These are phyloP conservation scores for Lasiodiplodia citricola DNA, from an alignment of 2,329 filamentous ascomycete genomes.

Conservation along the genomic window DNA sequence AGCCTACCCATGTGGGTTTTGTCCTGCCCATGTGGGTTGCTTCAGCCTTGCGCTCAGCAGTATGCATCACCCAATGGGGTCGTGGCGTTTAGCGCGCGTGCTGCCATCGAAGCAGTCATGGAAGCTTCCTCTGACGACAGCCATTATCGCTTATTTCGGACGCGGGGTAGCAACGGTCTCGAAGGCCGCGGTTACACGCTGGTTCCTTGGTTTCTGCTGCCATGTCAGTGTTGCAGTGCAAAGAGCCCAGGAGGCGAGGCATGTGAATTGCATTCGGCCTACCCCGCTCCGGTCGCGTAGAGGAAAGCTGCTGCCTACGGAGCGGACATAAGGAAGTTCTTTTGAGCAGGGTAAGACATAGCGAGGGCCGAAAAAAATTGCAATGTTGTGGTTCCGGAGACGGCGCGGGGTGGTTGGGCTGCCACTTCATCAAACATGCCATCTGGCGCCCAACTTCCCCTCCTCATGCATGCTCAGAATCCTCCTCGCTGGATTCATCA, in stretches of 20 bases:
- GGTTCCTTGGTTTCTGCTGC: constrained; percentile 4
- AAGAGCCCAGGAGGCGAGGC: background rate
- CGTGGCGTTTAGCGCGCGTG: background rate
- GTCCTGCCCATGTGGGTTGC: background rate
- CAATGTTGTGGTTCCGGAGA: background rate
- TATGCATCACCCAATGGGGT: background rate
- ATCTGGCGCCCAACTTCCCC: constrained; percentile 10
- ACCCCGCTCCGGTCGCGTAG: background rate
- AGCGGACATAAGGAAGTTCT: background rate
- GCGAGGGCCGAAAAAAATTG: background rate
- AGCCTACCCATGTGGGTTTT: constrained; percentile 6
- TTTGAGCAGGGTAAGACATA: background rate
- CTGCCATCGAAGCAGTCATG: background rate
- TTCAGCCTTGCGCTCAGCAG: constrained; percentile 4
- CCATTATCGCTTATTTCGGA: background rate
- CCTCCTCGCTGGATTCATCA: background rate
- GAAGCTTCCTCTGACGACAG: background rate
- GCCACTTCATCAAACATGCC: background rate
- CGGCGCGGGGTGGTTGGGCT: constrained; percentile 1
- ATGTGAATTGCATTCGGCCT: background rate
- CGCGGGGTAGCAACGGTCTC: background rate
- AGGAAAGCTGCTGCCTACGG: background rate
- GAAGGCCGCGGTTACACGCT: background rate
- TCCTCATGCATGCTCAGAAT: background rate
- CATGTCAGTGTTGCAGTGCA: background rate